A percentile compares a stretch with the other conserved stretches of the same genome.
Conservation (phyloP, 495 filamentous ascomycete genomes). For the Podospora sp. region DNA sequence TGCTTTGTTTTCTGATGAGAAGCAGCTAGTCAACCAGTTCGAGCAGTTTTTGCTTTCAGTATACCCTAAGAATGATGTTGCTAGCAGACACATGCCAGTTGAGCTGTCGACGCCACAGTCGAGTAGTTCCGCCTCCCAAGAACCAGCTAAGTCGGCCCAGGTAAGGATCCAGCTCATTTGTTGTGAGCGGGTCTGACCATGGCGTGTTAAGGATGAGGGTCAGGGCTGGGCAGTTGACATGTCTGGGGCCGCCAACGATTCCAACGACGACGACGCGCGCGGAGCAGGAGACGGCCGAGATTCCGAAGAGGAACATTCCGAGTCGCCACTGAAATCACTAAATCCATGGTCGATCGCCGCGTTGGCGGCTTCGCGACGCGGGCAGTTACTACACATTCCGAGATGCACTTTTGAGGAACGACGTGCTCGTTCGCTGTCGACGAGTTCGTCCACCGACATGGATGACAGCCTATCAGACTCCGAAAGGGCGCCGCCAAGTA, state of each 20-base stretch:
- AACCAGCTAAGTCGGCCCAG: background rate
- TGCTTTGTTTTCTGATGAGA: constrained; percentile 71
- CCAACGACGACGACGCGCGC: constrained; percentile 24
- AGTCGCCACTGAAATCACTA: constrained; percentile 20
- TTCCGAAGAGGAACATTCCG: background rate
- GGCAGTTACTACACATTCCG: background rate
- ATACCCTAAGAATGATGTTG: constrained; percentile 33
- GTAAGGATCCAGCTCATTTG: background rate
- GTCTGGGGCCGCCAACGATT: constrained; percentile 15
- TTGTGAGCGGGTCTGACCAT: background rate
- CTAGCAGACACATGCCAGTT: background rate
- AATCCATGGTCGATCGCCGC: constrained; percentile 35
- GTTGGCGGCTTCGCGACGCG: constrained; percentile 7
- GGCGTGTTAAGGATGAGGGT: constrained; percentile 7
- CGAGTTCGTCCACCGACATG: background rate
- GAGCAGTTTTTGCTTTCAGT: constrained; percentile 57
- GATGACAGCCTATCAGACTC: background rate
- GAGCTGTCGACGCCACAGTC: background rate
- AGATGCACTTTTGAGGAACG: background rate
- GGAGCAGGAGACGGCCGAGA: background rate
- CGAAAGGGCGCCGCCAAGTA: background rate
- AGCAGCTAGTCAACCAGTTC: constrained; percentile 50
- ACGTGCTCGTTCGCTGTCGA: background rate
- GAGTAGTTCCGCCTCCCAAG: background rate
- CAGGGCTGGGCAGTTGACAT: constrained; percentile 29